Evolutionary conservation across 2,329 filamentous ascomycete species (phyloP), one percentile per base, ranked within the genome.

Genomic region (Botrytis fabae): DNA sequence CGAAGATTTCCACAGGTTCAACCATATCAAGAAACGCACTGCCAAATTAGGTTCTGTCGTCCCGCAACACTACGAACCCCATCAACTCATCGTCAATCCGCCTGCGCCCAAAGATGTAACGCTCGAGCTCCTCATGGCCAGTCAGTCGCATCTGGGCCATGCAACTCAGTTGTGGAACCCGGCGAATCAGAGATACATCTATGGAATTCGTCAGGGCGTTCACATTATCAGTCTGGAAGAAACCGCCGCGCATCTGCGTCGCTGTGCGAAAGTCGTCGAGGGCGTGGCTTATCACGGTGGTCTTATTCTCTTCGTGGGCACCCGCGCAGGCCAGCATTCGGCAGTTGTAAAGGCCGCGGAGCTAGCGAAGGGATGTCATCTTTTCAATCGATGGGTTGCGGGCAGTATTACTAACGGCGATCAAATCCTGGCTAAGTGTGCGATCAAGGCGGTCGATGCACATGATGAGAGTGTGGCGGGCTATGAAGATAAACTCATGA

Each of bases 221-320:
- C 95, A 98, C 84, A 94, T 99, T 81, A 97, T 99, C 82, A 92
- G 92, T 16, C 90, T 98, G 5, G 96, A 99, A 81, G 88, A 90
- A 74, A 98, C 93, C 46, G 94, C 94, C 22, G 92, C 94, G 25
- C 92, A 98, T 83, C 88, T 99, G 72, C 91, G 95, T n/a, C 91
- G 96, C 69, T 95, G 96, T 7, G 94, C 94, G n/a, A 93, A 95
- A 78, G 90, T 99, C 6, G 94, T 98, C 2, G 91, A 95, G 80
- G 94, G 94, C 80, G 93, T 98, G 2, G 89, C 94, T 12, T 92
- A 92, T 80, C 86, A 89, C 71, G 96, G 93, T 61, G 96, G 96
- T 2, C 83, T 97, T 73, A 91, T 98, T 64, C 87, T 99, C 14
- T 98, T 98, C 80, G 95, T 95, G 0, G 96, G 96, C 62, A 98